Evolutionary conservation across 306 rosid species (phyloP).

Genomic region (Pueraria montana): DNA sequence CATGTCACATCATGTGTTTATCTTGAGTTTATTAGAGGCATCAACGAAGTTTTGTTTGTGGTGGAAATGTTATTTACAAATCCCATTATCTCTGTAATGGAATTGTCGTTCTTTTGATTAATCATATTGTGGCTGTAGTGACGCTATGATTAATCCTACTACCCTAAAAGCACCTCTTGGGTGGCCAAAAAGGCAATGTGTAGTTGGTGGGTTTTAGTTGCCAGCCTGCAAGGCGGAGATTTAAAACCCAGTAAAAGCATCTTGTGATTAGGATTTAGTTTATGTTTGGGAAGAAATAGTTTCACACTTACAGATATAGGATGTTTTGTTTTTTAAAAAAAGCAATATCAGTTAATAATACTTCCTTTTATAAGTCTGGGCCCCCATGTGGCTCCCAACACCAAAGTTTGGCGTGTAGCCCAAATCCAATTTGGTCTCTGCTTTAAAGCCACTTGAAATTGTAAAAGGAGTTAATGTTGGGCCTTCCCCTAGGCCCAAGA

Average conservation of each 20-base stretch:
- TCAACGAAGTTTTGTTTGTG: neutral
- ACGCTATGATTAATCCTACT: neutral
- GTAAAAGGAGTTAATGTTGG: neutral
- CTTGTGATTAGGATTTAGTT: neutral
- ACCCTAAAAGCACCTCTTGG: neutral
- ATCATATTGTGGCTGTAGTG: neutral
- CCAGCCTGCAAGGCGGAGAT: too few species aligned
- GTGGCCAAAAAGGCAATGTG: neutral
- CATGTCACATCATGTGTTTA: neutral
- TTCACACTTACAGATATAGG: neutral
- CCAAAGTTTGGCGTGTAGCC: neutral
- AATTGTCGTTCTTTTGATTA: neutral
- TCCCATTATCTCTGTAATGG: neutral
- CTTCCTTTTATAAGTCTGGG: neutral
- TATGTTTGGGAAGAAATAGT: neutral
- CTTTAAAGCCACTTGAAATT: neutral
- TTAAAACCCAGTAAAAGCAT: neutral
- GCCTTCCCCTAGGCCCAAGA: neutral
- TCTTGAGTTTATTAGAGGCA: neutral
- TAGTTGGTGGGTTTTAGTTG: too few species aligned
- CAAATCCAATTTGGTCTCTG: neutral
- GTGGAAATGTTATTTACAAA: neutral
- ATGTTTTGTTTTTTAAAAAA: neutral
- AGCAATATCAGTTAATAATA: neutral
- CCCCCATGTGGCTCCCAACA: neutral